Conservation (phyloP, 1,284 basidiomycete genomes). For the Tylopilus orsonianus region DNA sequence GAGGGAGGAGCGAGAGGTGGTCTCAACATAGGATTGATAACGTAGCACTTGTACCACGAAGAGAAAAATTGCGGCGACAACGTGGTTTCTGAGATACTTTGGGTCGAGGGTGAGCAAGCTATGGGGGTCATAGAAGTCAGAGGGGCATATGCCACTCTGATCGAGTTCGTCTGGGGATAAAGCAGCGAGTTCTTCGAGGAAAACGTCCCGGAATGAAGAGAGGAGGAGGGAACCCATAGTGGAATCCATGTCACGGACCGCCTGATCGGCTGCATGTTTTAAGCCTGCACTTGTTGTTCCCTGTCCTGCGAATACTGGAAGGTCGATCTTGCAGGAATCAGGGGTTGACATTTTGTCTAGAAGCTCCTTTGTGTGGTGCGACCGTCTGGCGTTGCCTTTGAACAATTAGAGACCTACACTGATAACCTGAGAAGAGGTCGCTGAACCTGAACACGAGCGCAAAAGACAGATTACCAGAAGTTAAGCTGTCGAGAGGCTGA, state of each 20-base stretch:
- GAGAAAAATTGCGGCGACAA: slow-evolving; percentile 50
- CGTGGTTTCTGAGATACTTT: slow-evolving; percentile 43
- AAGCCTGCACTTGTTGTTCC: slow-evolving; percentile 42
- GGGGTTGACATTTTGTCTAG: slow-evolving; percentile 9
- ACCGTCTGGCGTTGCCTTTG: too few relatives aligned
- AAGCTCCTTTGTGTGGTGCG: too few relatives aligned
- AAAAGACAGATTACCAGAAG: too few relatives aligned
- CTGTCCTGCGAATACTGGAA: slow-evolving; percentile 59
- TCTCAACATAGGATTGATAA: slow-evolving; percentile 47
- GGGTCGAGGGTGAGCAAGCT: slow-evolving; percentile 40
- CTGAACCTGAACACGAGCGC: too few relatives aligned
- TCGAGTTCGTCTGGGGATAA: slow-evolving; percentile 40
- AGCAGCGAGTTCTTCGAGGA: slow-evolving; percentile 47
- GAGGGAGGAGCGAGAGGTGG: slow-evolving; percentile 33
- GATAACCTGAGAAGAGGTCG: too few relatives aligned
- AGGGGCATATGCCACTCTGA: slow-evolving; percentile 39
- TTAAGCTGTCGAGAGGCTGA: too few relatives aligned
- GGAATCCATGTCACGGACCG: slow-evolving; percentile 40
- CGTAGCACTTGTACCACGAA: slow-evolving; percentile 54
- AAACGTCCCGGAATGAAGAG: slow-evolving; percentile 48
- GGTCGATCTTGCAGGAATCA: slow-evolving; percentile 9
- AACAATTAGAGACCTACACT: too few relatives aligned
- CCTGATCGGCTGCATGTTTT: slow-evolving; percentile 38
- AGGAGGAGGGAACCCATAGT: slow-evolving; percentile 44
- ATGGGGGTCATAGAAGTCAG: slow-evolving; percentile 41